Base-by-base conservation (phyloP, 768 basidiomycete species). In the Daedaleopsis nitida region DNA sequence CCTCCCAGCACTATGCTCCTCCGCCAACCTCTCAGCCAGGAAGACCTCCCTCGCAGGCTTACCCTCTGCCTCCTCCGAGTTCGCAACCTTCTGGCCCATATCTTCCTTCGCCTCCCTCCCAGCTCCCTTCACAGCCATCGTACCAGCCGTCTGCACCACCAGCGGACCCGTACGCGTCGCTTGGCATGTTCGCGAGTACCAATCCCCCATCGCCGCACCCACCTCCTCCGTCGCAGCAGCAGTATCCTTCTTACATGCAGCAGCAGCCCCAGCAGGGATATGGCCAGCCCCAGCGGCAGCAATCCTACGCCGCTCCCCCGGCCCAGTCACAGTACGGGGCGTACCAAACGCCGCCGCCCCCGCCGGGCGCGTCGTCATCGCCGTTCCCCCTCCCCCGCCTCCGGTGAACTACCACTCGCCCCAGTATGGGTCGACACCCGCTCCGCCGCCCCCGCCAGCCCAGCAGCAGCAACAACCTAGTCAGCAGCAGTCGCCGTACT, bases 141-240 rank as follows among this genome's bases (percentile, higher is more conserved):
- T 63, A 66, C 38, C 65, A 60, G 19, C 65, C 59, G 17, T 52
- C 67, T 0, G 59, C 66, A 5, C 59, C 66, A 1, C 59, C 68
- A 1, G 27, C 49, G 14, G 70, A 69, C 45, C 69, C 69, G 2
- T 71, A 68, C 49, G 70, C 68, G 0, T 61, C 67, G 1, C 62
- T 71, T n/a, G 58, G 65, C 52, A 60, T 67, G 57, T 68, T 69
- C 57, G 67, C 57, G 3, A 62, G 17, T 42, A 45, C 42, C 5
- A 51, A 34, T 37, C 45, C 52, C 1, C 34, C 65, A 8, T 54
- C 65, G 8, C 63, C 59, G 27, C n/a, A n/a, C n/a, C 51, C 68
- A 8, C 63, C 69, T 1, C 34, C 66, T 12, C 60, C 55, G 14
- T 61, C 66, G 7, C 65, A 66, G 24, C 60, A 63, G n/a, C 64